Conservation (phyloP, 192 early-diverging fungal genomes). For the Umbelopsis sp. region DNA sequence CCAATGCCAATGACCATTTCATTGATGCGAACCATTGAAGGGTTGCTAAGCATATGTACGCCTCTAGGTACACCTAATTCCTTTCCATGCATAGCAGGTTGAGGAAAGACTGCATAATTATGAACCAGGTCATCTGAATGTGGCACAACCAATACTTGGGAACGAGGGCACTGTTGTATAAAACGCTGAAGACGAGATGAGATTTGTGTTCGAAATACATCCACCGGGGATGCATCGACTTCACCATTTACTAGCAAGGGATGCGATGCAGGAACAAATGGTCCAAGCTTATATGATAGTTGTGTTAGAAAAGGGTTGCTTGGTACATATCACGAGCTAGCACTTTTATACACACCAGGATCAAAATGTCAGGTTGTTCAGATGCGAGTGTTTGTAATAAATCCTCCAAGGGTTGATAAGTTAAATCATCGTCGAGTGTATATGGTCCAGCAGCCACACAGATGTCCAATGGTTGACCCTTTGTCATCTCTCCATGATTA, state of each 20-base stretch:
- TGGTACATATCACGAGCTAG: not conserved
- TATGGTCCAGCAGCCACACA: conserved; percentile 86
- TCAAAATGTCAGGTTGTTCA: conserved; percentile 77
- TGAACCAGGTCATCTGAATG: conserved; percentile 75
- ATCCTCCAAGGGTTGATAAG: conserved; percentile 82
- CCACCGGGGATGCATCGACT: conserved; percentile 56
- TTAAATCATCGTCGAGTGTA: conserved; percentile 76
- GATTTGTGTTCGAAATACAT: conserved; percentile 68
- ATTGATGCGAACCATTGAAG: conserved; percentile 82
- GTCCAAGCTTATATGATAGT: conserved; percentile 56
- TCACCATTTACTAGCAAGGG: conserved; percentile 58
- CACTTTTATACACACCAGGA: conserved; percentile 58
- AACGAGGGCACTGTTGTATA: conserved; percentile 43
- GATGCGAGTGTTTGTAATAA: conserved; percentile 62
- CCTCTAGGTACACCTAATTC: conserved; percentile 27
- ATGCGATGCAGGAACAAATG: conserved; percentile 68
- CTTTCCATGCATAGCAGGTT: conserved; percentile 69
- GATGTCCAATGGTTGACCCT: conserved; percentile 50
- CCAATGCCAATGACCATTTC: conserved; percentile 79
- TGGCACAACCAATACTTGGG: conserved; percentile 72
- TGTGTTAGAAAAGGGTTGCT: not conserved
- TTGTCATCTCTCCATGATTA: conserved; percentile 21
- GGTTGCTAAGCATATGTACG: conserved; percentile 58
- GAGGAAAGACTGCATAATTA: conserved; percentile 80
- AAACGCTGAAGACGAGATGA: conserved; percentile 59